Evolutionary conservation across 805 yeast genomes (phyloP).

Genomic region (Komagataella phaffii): DNA sequence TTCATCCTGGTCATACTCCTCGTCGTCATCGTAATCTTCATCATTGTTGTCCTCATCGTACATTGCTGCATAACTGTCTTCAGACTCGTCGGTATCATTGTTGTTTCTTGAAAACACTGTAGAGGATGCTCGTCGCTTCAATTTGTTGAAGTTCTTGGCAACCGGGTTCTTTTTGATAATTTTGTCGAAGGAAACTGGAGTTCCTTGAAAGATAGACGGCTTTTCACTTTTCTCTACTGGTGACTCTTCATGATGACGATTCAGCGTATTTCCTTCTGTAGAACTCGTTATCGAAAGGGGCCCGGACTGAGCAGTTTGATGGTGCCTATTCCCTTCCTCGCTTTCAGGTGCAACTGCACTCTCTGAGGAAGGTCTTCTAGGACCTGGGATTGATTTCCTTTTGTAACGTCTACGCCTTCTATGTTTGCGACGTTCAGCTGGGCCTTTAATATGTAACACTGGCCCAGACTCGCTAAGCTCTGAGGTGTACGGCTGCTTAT

Average conservation of each 20-base stretch:
- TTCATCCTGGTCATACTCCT: conserved; percentile 8
- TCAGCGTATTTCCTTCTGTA: not conserved
- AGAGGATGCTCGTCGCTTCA: not conserved
- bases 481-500: conserved; percentile 21
- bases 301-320: not conserved
- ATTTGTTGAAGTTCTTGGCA: not conserved
- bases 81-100: not conserved
- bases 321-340: not conserved
- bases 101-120: not conserved
- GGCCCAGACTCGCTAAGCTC: conserved; percentile 52
- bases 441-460: conserved; percentile 64
- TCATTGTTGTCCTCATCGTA: conserved; percentile 9
- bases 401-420: conserved; percentile 4
- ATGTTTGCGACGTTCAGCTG: conserved; percentile 41
- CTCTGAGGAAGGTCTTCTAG: not conserved
- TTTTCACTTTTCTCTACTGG: not conserved
- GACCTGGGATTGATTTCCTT: not conserved
- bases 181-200: not conserved
- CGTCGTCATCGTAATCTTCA: conserved; percentile 4
- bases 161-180: not conserved
- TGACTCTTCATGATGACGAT: not conserved
- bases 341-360: not conserved
- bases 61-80: not conserved
- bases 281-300: not conserved
- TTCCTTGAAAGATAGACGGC: not conserved